Percentiles rank a stretch among this genome's conserved stretches.
Conservation (phyloP, 768 basidiomycete genomes). For the Leucosporidium scottii region DNA sequence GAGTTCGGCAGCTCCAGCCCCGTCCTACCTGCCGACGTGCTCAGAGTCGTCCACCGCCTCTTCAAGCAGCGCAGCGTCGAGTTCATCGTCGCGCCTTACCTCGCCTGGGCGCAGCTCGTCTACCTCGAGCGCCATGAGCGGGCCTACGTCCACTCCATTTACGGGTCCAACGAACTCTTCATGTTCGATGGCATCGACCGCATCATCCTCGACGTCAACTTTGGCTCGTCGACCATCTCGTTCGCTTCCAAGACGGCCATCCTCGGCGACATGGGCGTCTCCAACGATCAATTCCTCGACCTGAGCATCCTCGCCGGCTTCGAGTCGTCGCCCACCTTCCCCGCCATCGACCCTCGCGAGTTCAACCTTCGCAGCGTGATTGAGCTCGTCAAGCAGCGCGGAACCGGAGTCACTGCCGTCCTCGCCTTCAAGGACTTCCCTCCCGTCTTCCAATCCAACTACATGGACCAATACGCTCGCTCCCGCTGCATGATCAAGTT, state of each 20-base stretch:
- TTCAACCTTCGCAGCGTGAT: slow-evolving; percentile 40
- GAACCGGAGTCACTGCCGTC: slow-evolving; percentile 48
- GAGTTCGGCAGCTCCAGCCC: slow-evolving; percentile 54
- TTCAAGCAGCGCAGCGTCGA: slow-evolving; percentile 93
- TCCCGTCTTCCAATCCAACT: slow-evolving; percentile 69
- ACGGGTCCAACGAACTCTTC: slow-evolving; percentile 79
- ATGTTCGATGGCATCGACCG: slow-evolving; percentile 80
- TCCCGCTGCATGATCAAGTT: slow-evolving; percentile 87
- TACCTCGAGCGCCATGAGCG: slow-evolving; percentile 91
- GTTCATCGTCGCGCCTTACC: slow-evolving; percentile 90
- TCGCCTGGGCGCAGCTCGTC: slow-evolving; percentile 91
- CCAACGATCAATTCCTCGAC: slow-evolving; percentile 89
- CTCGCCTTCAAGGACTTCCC: slow-evolving; percentile 68
- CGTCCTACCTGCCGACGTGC: slow-evolving; percentile 76
- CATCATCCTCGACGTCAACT: slow-evolving; percentile 80
- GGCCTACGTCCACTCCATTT: slow-evolving; percentile 89
- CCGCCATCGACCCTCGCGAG: slow-evolving; percentile 39
- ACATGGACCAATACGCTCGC: slow-evolving; percentile 77
- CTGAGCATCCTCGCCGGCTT: slow-evolving; percentile 86
- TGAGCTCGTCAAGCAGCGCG: slow-evolving; percentile 30
- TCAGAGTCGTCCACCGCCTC: slow-evolving; percentile 82
- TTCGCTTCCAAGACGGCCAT: slow-evolving; percentile 74
- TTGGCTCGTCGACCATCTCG: slow-evolving; percentile 61
- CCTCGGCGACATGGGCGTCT: slow-evolving; percentile 58
- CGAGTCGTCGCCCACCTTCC: slow-evolving; percentile 55